Percentiles rank a stretch among this genome's conserved stretches.
Evolutionary conservation across 441 rosid genomes (phyloP).

Genomic region (Pelargonium cotyledonis): DNA sequence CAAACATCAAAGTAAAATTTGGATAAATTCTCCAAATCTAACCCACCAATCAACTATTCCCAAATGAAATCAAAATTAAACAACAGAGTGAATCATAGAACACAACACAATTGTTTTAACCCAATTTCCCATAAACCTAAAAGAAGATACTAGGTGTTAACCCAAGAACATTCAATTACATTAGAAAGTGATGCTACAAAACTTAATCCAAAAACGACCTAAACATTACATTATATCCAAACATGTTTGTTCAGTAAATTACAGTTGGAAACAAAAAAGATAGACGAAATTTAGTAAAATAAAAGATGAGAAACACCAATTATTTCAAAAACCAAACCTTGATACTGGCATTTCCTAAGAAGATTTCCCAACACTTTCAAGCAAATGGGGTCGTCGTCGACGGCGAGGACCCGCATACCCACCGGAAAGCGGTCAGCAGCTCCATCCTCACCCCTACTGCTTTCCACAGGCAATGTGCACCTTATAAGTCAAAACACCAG

Average conservation of each 20-base stretch:
- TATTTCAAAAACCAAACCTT: constrained; percentile 47
- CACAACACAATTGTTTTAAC: background rate
- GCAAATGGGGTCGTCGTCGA: constrained; percentile 83
- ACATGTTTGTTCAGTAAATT: background rate
- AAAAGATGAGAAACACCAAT: background rate
- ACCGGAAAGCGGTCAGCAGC: constrained; percentile 48
- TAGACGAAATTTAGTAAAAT: background rate
- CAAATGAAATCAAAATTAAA: background rate
- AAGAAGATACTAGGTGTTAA: constrained; percentile 9
- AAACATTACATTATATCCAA: background rate
- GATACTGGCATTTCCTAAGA: constrained; percentile 76
- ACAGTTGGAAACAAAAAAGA: background rate
- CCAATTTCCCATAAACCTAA: background rate
- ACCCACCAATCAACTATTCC: constrained; percentile 7
- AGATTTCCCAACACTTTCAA: constrained; percentile 61
- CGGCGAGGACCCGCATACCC: constrained; percentile 87
- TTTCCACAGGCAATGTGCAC: constrained; percentile 36
- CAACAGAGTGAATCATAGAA: background rate
- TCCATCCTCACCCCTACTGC: constrained; percentile 32
- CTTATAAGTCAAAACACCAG: constrained; percentile 7
- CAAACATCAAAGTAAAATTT: constrained; percentile 15
- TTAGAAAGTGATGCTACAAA: constrained; percentile 2
- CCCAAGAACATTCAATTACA: background rate
- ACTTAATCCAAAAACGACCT: background rate
- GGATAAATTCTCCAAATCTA: constrained; percentile 13